Evolutionary conservation across 2,329 filamentous ascomycete genomes (phyloP), one percentile per base, ranked within the genome.

Genomic region (Hymenoscyphus occultus): DNA sequence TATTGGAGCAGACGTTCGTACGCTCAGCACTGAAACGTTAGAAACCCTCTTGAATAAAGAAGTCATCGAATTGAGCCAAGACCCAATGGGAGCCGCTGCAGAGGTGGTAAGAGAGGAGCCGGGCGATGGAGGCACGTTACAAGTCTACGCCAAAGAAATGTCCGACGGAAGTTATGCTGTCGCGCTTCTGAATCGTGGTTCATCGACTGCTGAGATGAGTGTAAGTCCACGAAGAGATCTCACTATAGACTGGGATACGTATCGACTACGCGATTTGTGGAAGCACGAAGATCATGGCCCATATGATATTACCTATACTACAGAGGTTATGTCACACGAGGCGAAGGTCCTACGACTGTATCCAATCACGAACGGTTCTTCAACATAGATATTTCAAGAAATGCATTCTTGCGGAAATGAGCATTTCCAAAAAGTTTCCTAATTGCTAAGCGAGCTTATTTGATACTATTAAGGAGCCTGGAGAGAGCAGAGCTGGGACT

Each of bases 41-140:
- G 39, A 69, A 40, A 71, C 70, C 1, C 70, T 73, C 7, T 69
- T 64, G 9, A 73, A 73, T 32, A 59, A 65, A 9, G 77, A 78
- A 40, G 71, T 79, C 16, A 77, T 79, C 16, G 76, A 71, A n/a
- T 68, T 80, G 32, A 78, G 75, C 35, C 71, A 73, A 65, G 71
- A 73, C 65, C 65, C 68, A 2, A 67, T 71, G 39, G 76, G 73
- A 28, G 64, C 71, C 7, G 70, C 76, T 22, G 72, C 67, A 12
- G 56, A 65, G 22, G 61, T 61, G 1, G 65, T 68, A 2, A 58
- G 62, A 5, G 64, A 68, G 32, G 56, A 59, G 16, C 42, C 42
- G 3, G 42, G 42, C 0, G 54, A 28, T 9, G 59, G 58, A 58
- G 64, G 57, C 1, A 42, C 68, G 19, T 39, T 67, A 22, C 68